A percentile compares a stretch with the other conserved stretches of the same genome.
phyloP scores from a whole-genome alignment of 192 early-diverging fungal genomes.

The Coemansia sp. region DNA sequence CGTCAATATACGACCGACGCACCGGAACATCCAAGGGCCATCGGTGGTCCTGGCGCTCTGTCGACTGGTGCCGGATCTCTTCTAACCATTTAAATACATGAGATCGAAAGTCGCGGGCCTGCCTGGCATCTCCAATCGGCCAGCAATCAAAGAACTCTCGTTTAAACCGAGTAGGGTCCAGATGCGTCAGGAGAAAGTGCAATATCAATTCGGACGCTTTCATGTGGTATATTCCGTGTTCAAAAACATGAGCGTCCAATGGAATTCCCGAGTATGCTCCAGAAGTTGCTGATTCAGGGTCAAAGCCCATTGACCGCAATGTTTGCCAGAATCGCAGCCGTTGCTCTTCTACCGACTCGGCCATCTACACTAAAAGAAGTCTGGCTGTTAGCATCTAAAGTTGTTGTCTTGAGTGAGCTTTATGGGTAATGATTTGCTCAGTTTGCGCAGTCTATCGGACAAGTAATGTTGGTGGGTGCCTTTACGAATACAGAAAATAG shows the following conservation, averaged over 20 bases:
- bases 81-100: constrained; percentile 61
- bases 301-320: constrained; percentile 43
- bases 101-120: constrained; percentile 59
- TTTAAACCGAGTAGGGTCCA: constrained; percentile 31
- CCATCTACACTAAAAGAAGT: background rate
- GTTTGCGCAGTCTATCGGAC: background rate
- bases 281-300: constrained; percentile 19
- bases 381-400: constrained; percentile 2
- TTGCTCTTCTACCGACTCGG: constrained; percentile 4
- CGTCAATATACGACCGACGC: constrained; percentile 48
- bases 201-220: constrained; percentile 59
- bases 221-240: constrained; percentile 56
- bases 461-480: constrained; percentile 24
- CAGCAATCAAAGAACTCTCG: constrained; percentile 57
- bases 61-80: constrained; percentile 50
- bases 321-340: constrained; percentile 44
- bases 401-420: background rate
- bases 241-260: constrained; percentile 55
- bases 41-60: constrained; percentile 10
- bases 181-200: constrained; percentile 53
- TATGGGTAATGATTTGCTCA: background rate
- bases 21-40: constrained; percentile 44
- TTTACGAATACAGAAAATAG: constrained; percentile 21
- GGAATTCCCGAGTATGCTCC: constrained; percentile 48
- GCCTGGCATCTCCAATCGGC: constrained; percentile 56